These are phyloP conservation scores for Sporisorium scitamineum DNA, from an alignment of 1,284 basidiomycete species.

Conservation along the genomic window DNA sequence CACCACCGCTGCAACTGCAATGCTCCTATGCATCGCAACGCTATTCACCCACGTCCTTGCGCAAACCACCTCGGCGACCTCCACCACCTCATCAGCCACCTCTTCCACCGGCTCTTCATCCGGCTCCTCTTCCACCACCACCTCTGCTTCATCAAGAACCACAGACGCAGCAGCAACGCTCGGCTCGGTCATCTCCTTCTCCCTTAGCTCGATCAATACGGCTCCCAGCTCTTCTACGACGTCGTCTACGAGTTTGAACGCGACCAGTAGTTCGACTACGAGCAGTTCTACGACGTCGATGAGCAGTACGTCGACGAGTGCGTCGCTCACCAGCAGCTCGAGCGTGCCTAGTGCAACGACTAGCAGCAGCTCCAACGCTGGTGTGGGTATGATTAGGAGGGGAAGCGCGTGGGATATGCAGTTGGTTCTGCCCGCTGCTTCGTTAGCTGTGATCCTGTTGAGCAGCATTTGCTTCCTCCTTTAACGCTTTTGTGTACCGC, in stretches of 20 bases:
- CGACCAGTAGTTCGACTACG: background rate
- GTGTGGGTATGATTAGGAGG: background rate
- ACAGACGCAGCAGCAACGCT: conserved; percentile 45
- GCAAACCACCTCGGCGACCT: conserved; percentile 2
- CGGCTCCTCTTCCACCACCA: conserved; percentile 1
- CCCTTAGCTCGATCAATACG: conserved; percentile 29
- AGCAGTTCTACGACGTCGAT: background rate
- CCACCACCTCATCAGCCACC: conserved; percentile 6
- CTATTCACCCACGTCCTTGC: background rate
- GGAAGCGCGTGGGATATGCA: conserved; percentile 8
- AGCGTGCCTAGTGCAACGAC: conserved; percentile 3
- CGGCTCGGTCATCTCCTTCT: conserved; percentile 33
- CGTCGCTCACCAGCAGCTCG: conserved; percentile 1
- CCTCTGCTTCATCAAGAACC: conserved; percentile 8
- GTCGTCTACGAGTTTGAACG: conserved; percentile 15
- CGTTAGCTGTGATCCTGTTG: conserved; percentile 19
- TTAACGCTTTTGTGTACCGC: conserved; percentile 1
- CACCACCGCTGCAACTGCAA: background rate
- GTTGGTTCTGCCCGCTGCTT: conserved; percentile 12
- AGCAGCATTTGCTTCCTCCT: conserved; percentile 49
- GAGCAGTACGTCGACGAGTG: conserved; percentile 3
- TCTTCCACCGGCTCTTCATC: background rate
- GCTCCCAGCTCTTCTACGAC: conserved; percentile 11
- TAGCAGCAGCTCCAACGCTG: conserved; percentile 17
- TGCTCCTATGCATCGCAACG: conserved; percentile 16